These are phyloP conservation scores for Arthrobotrys megalospora DNA, from an alignment of 2,329 filamentous ascomycete species.

Conservation along the genomic window DNA sequence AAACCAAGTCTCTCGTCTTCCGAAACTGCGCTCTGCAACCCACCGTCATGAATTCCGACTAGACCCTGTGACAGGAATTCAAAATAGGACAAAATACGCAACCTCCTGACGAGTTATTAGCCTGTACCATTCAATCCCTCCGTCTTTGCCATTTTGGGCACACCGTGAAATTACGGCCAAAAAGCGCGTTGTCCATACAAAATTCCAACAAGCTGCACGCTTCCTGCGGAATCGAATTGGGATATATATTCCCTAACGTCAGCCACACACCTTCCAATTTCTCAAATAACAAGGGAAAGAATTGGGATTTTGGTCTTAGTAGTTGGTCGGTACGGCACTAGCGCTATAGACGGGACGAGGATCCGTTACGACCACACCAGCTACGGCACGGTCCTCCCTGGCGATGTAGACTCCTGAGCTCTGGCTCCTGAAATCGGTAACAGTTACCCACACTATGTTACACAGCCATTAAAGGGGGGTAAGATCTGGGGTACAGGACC, in stretches of 20 bases:
- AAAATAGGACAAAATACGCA: slow-evolving; percentile 14
- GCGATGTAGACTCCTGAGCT: slow-evolving; percentile 1
- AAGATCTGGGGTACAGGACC: slow-evolving; percentile 10
- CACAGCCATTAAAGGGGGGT: not conserved
- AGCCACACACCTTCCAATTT: slow-evolving; percentile 18
- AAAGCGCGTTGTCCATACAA: slow-evolving; percentile 26
- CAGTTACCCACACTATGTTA: slow-evolving; percentile 6
- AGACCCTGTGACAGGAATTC: not conserved
- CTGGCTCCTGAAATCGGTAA: slow-evolving; percentile 10
- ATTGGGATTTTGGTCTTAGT: slow-evolving; percentile 17
- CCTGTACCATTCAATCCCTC: not conserved
- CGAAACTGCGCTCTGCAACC: slow-evolving; percentile 11
- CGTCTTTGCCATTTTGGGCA: slow-evolving; percentile 19
- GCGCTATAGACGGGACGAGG: slow-evolving; percentile 28
- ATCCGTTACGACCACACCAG: slow-evolving; percentile 18
- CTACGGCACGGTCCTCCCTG: slow-evolving; percentile 6
- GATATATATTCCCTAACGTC: slow-evolving; percentile 19
- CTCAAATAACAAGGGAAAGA: slow-evolving; percentile 30
- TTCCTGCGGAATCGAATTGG: slow-evolving; percentile 8
- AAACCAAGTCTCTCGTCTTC: not conserved
- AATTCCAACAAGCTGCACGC: slow-evolving; percentile 21
- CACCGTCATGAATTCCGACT: slow-evolving; percentile 14
- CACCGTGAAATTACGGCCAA: slow-evolving; percentile 9
- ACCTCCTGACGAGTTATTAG: slow-evolving; percentile 3
- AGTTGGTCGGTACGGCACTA: not conserved